Percentiles rank a stretch among this genome's conserved stretches.
Conservation (phyloP, 176 grass and related monocot genomes). For the Otatea glauca region DNA sequence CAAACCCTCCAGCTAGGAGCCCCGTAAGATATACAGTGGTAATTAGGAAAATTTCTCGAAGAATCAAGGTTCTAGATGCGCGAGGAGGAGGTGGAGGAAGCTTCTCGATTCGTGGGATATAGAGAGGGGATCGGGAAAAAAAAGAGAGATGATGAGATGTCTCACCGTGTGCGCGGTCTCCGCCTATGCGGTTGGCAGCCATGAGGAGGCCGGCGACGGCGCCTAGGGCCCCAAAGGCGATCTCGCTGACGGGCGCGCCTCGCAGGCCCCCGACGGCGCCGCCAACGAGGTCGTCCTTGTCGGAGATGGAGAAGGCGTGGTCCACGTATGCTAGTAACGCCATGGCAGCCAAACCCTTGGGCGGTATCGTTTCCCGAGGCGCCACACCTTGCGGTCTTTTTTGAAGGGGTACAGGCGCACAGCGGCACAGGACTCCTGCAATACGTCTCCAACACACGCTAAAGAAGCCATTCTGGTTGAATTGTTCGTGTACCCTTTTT, state of each 20-base stretch:
- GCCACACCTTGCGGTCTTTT: no score
- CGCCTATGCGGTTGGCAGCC: conserved; percentile 78
- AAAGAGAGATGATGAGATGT: not conserved
- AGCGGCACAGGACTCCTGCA: no score
- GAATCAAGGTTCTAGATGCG: not conserved
- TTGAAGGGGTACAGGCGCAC: no score
- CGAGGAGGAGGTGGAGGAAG: not conserved
- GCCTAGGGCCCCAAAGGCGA: conserved; percentile 80
- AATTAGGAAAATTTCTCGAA: not conserved
- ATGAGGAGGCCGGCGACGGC: conserved; percentile 64
- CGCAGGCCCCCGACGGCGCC: conserved; percentile 53
- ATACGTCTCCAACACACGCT: no score
- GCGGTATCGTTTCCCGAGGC: no score
- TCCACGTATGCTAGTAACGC: conserved; percentile 99
- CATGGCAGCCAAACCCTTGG: conserved; percentile 43
- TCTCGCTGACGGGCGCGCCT: conserved; percentile 83
- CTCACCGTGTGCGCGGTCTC: conserved; percentile 83
- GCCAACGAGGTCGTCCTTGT: conserved; percentile 83
- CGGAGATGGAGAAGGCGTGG: conserved; percentile 96
- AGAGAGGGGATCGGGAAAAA: not conserved
- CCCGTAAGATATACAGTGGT: not conserved
- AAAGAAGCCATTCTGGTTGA: no score
- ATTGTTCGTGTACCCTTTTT: no score
- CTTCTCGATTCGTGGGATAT: not conserved
- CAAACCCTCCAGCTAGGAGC: not conserved